These are phyloP conservation scores for Tolypocladium inflatum DNA, from an alignment of 2,329 filamentous ascomycete genomes.

Conservation along the genomic window DNA sequence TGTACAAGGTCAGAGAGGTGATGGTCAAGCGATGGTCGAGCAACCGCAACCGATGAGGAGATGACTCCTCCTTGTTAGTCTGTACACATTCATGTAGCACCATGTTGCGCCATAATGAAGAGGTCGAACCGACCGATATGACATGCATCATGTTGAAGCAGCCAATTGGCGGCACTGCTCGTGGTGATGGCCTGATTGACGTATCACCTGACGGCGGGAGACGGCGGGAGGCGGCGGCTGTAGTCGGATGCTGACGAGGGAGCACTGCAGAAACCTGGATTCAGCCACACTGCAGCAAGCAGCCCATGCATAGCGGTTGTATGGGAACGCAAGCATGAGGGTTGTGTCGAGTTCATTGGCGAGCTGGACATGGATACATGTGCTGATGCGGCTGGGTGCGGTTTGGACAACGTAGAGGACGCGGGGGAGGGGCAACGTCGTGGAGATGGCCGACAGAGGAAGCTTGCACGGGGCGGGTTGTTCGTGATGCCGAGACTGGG, in stretches of 20 bases:
- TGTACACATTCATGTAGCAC: not conserved
- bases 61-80: not conserved
- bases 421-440: not conserved
- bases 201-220: not conserved
- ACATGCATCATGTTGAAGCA: not conserved
- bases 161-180: not conserved
- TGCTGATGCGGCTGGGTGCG: not conserved
- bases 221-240: not conserved
- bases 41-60: constrained; percentile 54
- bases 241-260: not conserved
- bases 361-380: not conserved
- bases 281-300: not conserved
- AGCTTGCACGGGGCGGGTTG: not conserved
- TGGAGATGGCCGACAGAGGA: not conserved
- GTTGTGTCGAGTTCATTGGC: not conserved
- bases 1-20: constrained; percentile 73
- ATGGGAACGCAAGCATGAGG: too few species aligned
- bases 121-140: not conserved
- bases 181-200: not conserved
- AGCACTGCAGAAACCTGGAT: not conserved
- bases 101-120: not conserved
- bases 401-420: not conserved
- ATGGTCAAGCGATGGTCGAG: constrained; percentile 75
- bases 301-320: not conserved
- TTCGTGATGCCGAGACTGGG: not conserved